Percentiles rank a stretch among this genome's conserved stretches.
Conservation (phyloP, 2,329 filamentous ascomycete genomes). For the Aspergillus intermedius region DNA sequence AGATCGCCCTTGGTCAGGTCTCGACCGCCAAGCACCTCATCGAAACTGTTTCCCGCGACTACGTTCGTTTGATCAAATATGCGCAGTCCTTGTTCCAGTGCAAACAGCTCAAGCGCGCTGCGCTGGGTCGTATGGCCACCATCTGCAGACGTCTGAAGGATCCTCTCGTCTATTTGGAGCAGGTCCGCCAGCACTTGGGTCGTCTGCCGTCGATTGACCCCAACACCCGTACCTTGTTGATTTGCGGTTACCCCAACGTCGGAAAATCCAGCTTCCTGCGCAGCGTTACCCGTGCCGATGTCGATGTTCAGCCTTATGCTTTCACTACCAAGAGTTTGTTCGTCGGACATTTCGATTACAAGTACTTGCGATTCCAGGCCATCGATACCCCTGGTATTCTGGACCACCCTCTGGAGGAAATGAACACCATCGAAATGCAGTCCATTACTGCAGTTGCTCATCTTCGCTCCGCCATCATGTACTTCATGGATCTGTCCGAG, state of each 20-base stretch:
- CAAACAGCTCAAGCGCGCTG: conserved; percentile 96
- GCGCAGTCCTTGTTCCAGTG: conserved; percentile 96
- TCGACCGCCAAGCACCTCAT: conserved; percentile 95
- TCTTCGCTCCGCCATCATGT: conserved; percentile 86
- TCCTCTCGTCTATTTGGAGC: conserved; percentile 88
- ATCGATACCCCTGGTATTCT: conserved; percentile 99
- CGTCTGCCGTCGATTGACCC: conserved; percentile 98
- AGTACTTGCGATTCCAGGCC: conserved; percentile 81
- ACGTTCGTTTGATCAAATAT: conserved; percentile 93
- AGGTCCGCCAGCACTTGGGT: conserved; percentile 92
- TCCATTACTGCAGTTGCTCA: conserved; percentile 97
- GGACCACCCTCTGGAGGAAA: conserved; percentile 95
- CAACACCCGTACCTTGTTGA: conserved; percentile 90
- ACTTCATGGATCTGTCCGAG: conserved; percentile 97
- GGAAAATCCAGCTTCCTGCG: conserved; percentile 95
- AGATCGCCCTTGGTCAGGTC: conserved; percentile 90
- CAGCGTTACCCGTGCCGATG: conserved; percentile 87
- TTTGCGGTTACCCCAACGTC: conserved; percentile 96
- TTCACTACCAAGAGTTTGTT: conserved; percentile 98
- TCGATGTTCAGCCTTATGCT: conserved; percentile 94
- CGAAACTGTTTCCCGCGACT: conserved; percentile 92
- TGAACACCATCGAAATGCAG: conserved; percentile 99
- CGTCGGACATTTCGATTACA: conserved; percentile 96
- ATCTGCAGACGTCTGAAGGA: conserved; percentile 93
- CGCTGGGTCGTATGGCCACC: conserved; percentile 95